Conservation (phyloP, 306 rosid genomes). For the Acacia confusa region DNA sequence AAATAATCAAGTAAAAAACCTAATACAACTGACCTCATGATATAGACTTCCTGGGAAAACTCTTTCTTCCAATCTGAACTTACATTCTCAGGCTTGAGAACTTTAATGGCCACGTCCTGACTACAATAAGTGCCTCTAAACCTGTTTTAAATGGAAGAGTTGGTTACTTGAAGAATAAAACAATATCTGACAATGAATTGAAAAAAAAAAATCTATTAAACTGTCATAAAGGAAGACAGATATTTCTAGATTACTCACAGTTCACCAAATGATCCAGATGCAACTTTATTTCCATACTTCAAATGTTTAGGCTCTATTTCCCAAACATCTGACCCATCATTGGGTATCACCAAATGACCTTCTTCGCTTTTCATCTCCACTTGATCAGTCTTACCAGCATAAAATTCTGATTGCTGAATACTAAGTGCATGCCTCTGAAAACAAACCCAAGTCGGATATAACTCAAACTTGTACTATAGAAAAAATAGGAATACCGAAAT, state of each 20-base stretch:
- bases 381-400: slow-evolving; percentile 51
- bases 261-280: slow-evolving; percentile 92
- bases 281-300: slow-evolving; percentile 75
- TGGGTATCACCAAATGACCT: slow-evolving; percentile 69
- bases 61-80: slow-evolving; percentile 83
- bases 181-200: not conserved
- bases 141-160: slow-evolving; percentile 44
- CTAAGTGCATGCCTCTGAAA: slow-evolving; percentile 64
- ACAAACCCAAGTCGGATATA: slow-evolving; percentile 29
- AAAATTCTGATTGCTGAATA: slow-evolving; percentile 46
- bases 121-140: slow-evolving; percentile 90
- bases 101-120: slow-evolving; percentile 96
- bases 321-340: slow-evolving; percentile 96
- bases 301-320: slow-evolving; percentile 85
- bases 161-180: slow-evolving; percentile 23
- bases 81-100: slow-evolving; percentile 86
- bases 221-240: slow-evolving; percentile 1
- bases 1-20: slow-evolving; percentile 3
- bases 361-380: slow-evolving; percentile 52
- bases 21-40: slow-evolving; percentile 71
- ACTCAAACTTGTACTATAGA: slow-evolving; percentile 23
- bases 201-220: slow-evolving; percentile 15
- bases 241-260: slow-evolving; percentile 61
- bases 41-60: slow-evolving; percentile 91
- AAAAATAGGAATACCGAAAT: slow-evolving; percentile 11